phyloP scores from a whole-genome alignment of 2,329 filamentous ascomycete genomes.

The Fusarium abutilonis region DNA sequence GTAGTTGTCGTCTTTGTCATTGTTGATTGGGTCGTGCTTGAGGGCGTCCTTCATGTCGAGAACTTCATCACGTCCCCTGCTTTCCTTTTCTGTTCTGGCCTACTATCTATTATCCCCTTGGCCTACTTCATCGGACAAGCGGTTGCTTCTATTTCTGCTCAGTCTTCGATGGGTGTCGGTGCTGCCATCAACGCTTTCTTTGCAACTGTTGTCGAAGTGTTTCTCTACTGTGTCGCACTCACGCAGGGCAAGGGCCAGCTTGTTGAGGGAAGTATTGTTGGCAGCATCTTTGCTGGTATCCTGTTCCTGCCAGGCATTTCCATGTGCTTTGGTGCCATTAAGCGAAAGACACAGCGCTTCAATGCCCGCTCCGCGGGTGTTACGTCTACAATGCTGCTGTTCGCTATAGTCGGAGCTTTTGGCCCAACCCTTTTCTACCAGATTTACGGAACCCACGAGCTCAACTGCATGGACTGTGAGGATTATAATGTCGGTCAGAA shows the following conservation, averaged over 20 bases:
- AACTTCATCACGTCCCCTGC: conserved; percentile 82
- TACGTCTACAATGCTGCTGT: conserved; percentile 96
- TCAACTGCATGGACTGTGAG: conserved; percentile 79
- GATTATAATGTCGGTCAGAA: conserved; percentile 54
- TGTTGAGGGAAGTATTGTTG: conserved; percentile 96
- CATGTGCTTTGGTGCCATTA: conserved; percentile 98
- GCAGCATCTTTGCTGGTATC: conserved; percentile 97
- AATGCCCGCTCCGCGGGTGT: conserved; percentile 96
- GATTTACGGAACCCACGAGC: conserved; percentile 96
- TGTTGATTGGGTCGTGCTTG: conserved; percentile 87
- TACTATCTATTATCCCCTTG: conserved; percentile 93
- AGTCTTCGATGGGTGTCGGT: conserved; percentile 97
- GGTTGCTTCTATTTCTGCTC: conserved; percentile 96
- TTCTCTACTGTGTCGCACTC: conserved; percentile 93
- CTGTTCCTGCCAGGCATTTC: conserved; percentile 93
- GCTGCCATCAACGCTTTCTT: conserved; percentile 99
- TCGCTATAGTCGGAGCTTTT: conserved; percentile 94
- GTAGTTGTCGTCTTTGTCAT: conserved; percentile 94
- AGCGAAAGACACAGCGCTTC: conserved; percentile 97
- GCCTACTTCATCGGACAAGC: conserved; percentile 99
- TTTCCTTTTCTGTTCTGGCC: conserved; percentile 83
- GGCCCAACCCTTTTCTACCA: conserved; percentile 97
- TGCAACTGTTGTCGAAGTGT: conserved; percentile 96
- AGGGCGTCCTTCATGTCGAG: conserved; percentile 73
- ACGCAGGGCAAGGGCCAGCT: conserved; percentile 91